These are phyloP conservation scores for Scalesia atractyloides DNA, from an alignment of 129 eudicot genomes.

Conservation along the genomic window DNA sequence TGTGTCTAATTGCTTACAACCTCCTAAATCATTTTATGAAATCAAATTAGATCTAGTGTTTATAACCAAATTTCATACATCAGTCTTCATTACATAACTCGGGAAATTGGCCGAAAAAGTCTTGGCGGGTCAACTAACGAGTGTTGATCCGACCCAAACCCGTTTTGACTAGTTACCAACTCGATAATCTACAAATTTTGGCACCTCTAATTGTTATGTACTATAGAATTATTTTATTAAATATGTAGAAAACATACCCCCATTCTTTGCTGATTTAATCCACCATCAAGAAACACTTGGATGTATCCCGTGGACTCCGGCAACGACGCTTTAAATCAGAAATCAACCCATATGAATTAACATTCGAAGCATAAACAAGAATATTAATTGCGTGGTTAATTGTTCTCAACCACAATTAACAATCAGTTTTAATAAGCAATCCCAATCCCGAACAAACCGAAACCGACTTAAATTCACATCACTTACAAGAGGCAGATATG, in stretches of 20 bases:
- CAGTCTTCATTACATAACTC: not conserved
- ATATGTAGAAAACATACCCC: constrained; percentile 64
- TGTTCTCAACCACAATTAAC: not conserved
- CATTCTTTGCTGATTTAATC: constrained; percentile 97
- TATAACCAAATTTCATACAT: not conserved
- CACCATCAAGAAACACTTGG: constrained; percentile 98
- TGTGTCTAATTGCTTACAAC: not conserved
- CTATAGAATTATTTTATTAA: not conserved
- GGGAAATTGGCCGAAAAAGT: not conserved
- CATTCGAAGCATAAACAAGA: not conserved
- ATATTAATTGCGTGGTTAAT: not conserved
- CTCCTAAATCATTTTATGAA: constrained; percentile 1
- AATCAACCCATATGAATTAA: constrained; percentile 24
- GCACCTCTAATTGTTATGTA: constrained; percentile 9
- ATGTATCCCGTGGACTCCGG: constrained; percentile 86
- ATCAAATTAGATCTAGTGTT: not conserved
- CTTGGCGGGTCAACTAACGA: not conserved
- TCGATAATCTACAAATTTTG: not conserved
- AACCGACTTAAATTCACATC: constrained; percentile 1
- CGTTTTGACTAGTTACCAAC: not conserved
- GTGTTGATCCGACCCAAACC: constrained; percentile 1
- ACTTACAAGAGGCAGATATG: constrained; percentile 53
- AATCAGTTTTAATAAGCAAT: constrained; percentile 1
- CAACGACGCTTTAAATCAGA: constrained; percentile 43
- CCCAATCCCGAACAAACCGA: not conserved